Evolutionary conservation across 2,329 filamentous ascomycete species (phyloP).

Genomic region (Aureobasidium mangrovei): DNA sequence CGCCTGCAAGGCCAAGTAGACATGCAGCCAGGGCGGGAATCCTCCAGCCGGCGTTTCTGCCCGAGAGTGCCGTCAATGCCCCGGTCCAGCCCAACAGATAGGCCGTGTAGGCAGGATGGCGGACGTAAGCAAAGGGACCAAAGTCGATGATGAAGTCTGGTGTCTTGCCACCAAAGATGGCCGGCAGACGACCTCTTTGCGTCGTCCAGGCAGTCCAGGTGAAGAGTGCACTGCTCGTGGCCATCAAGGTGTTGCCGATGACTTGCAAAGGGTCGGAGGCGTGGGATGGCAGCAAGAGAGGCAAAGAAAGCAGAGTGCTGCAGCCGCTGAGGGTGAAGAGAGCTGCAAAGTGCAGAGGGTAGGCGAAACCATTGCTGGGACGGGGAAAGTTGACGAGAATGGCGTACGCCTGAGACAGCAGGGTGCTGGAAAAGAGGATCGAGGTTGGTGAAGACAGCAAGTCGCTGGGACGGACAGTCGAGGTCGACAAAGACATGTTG

Average conservation of each 20-base stretch:
- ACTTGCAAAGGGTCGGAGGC: not conserved
- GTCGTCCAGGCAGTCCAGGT: constrained; percentile 5
- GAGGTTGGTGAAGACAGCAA: not conserved
- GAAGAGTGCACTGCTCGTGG: constrained; percentile 1
- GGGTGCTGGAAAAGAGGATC: not conserved
- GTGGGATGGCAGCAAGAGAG: not conserved
- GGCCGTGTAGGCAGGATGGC: constrained; percentile 7
- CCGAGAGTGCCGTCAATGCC: not conserved
- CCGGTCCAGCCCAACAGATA: constrained; percentile 8
- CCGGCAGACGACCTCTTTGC: constrained; percentile 1
- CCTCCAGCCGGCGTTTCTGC: not conserved
- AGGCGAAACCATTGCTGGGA: constrained; percentile 9
- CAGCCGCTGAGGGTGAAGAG: not conserved
- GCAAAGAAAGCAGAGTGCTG: not conserved
- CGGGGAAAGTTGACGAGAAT: constrained; percentile 7
- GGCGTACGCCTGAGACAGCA: constrained; percentile 5
- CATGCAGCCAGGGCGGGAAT: not conserved
- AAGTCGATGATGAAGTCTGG: constrained; percentile 6
- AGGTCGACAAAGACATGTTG: not conserved
- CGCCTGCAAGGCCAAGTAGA: not conserved
- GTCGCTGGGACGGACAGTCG: not conserved
- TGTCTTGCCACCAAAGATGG: constrained; percentile 9
- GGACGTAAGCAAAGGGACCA: constrained; percentile 6
- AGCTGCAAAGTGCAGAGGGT: constrained; percentile 5
- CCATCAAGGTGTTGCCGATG: not conserved